Evolutionary conservation across 2,329 filamentous ascomycete genomes (phyloP), one percentile per base, ranked within the genome.

Genomic region (Trichophyton verrucosum): DNA sequence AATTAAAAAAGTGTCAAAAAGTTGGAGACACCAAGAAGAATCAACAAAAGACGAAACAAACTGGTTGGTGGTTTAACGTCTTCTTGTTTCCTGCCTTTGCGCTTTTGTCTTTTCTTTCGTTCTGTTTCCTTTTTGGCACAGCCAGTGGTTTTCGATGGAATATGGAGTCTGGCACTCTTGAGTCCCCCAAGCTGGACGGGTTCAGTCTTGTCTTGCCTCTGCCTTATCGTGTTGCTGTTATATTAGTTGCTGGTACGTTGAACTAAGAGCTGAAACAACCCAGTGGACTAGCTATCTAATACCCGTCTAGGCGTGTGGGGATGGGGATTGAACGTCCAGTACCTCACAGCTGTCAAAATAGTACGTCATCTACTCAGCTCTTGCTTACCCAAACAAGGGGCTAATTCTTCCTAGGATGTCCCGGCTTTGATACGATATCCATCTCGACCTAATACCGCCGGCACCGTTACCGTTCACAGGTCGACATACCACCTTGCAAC

Each of bases 281-380:
- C 3, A 38, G 65, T 60, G 33, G 38, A 53, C 57, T 8, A 5
- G 33, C 6, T 13, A 13, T 58, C 51, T 58, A 46, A 61, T 36
- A 33, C 27, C 13, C 57, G 2, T 55, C 63, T 66, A 95, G 91
- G 89, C 67, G 86, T 95, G 69, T 97, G 92, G 92, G 91, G 89
- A 72, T 99, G 92, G 91, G 91, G 87, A 66, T 75, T 88, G 67
- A 97, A 96, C 77, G 83, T 97, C 46, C 91, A 96, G 72, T 91
- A 89, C 76, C 85, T 97, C 63, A 81, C 86, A 68, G 76, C 84
- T 62, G 79, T 85, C 69, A 88, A 88, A 71, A 95, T 99, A 77
- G 83, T 85, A 74, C 63, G 79, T 72, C 33, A 55, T 36, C 9
- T 5, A 27, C 5, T 24, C 11, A 0, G 8, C n/a, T 6, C n/a